Conservation (phyloP, 2,329 filamentous ascomycete species). For the Penicillium sp. region DNA sequence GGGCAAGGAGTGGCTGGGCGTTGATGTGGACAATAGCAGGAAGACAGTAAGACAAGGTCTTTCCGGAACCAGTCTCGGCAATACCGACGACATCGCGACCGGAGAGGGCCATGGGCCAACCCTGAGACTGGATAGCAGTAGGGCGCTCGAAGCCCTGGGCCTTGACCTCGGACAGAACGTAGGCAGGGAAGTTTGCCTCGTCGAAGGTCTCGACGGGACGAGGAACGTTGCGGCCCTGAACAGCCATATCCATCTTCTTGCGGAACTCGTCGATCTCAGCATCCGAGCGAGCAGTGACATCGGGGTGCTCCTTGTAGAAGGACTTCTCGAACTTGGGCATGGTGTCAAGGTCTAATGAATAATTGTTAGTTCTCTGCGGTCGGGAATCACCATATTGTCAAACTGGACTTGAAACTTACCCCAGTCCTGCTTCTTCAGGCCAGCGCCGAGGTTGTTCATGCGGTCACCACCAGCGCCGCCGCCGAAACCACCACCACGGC, state of each 20-base stretch:
- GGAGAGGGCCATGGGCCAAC: conserved; percentile 98
- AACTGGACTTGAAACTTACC: conserved; percentile 58
- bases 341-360: conserved; percentile 65
- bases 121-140: conserved; percentile 95
- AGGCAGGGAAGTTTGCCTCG: conserved; percentile 93
- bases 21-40: conserved; percentile 99
- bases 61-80: conserved; percentile 97
- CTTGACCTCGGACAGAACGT: conserved; percentile 99
- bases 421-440: conserved; percentile 85
- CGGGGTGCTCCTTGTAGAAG: conserved; percentile 95
- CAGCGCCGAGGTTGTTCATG: conserved; percentile 88
- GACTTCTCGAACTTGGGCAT: conserved; percentile 98
- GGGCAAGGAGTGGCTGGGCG: conserved; percentile 91
- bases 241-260: conserved; percentile 77
- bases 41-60: conserved; percentile 97
- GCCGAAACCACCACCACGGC: conserved; percentile 38
- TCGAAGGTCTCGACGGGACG: conserved; percentile 97
- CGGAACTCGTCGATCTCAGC: conserved; percentile 88
- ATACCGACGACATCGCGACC: conserved; percentile 98
- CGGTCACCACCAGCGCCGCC: conserved; percentile 75
- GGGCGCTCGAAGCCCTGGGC: conserved; percentile 92
- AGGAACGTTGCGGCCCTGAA: conserved; percentile 78
- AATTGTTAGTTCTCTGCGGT: conserved; percentile 25
- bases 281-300: conserved; percentile 71
- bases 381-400: not conserved